Base-by-base conservation (phyloP, 768 basidiomycete genomes). In the Tylopilus felleus region DNA sequence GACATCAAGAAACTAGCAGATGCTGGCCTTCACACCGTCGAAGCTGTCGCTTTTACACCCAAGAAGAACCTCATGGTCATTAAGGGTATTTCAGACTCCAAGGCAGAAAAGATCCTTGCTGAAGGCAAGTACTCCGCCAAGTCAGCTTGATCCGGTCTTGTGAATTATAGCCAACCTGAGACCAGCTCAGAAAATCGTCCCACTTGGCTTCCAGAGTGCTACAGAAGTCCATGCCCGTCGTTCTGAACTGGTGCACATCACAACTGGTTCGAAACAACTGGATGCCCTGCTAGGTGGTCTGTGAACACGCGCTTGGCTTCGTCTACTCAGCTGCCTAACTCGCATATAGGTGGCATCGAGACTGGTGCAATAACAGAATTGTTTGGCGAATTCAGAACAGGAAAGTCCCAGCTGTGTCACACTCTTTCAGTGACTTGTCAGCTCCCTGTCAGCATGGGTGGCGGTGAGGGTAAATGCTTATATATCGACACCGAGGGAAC, bases 401-500 rank as follows among this genome's bases (percentile, higher is more conserved):
- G 97, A 52, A 98, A 99, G 73, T 96, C 93, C 22, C 97, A 99
- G 66, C 81, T 99, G 44, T 98, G 97, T 68, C 97, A 99, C 68
- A 98, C 96, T 0, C 84, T 99, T 43, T 94, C 97, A 4, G 97
- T 98, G 12, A 98, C 97, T 5, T 99, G 97, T 67, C 96, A 98
- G 74, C 81, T 98, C 14, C 97, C 97, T 2, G 88, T 94, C 40
- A 88, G 83, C 64, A 98, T 98, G 95, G 96, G 97, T 19, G 97
- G 97, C 16, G 97, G 97, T 13, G 97, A 99, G 73, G 97, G 97
- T 36, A 99, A 99, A 74, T 98, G 96, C 66, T 76, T 99, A 42
- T 99, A 97, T 72, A 98, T 99, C 73, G 97, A 99, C 70, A 98
- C 97, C 0, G 97, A 99, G 67, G 96, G 96, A 25, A 99, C 97